Evolutionary conservation across 78 protist genomes (phyloP), one percentile per base, ranked within the genome.

Genomic region (Dictyostelium citrinum): DNA sequence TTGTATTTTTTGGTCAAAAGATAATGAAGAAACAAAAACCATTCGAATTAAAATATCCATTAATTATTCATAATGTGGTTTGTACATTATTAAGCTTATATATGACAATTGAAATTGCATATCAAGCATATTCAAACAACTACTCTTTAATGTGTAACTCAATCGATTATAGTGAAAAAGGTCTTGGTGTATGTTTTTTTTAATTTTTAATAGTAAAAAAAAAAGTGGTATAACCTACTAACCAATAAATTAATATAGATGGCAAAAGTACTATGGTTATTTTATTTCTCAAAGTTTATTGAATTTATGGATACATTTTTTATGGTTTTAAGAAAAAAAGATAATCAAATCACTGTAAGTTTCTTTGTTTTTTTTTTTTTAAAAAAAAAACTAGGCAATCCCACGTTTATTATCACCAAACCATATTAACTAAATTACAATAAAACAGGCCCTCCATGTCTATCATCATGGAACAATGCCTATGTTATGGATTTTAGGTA

Each of bases 401-500:
- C n/a, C n/a, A n/a, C n/a, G n/a, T n/a, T n/a, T n/a, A n/a, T n/a
- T n/a, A n/a, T n/a, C n/a, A n/a, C n/a, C n/a, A n/a, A n/a, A n/a
- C n/a, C n/a, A n/a, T n/a, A n/a, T n/a, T n/a, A n/a, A n/a, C n/a
- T n/a, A n/a, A n/a, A n/a, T n/a, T n/a, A n/a, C n/a, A n/a, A n/a
- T n/a, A n/a, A n/a, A n/a, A n/a, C n/a, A n/a, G 92, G 83, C 79
- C 24, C 78, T 95, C n/a, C 97, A 95, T 71, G 83, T 95, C 12
- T 95, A 90, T 77, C 97, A 95, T 58, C 97, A 95, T 43, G 12
- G 67, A 7, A 82, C 92, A 37, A 79, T 95, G 41, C 55, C 80
- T 29, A 20, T 64, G 2, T 33, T 95, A 17, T 95, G 97, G 97
- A 82, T 55, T 68, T 68, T 90, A 22, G 97, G 90, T 41, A 49